A percentile compares a stretch with the other conserved stretches of the same genome.
These are phyloP conservation scores for Cadophora gregata DNA, from an alignment of 2,329 filamentous ascomycete species.

Conservation along the genomic window DNA sequence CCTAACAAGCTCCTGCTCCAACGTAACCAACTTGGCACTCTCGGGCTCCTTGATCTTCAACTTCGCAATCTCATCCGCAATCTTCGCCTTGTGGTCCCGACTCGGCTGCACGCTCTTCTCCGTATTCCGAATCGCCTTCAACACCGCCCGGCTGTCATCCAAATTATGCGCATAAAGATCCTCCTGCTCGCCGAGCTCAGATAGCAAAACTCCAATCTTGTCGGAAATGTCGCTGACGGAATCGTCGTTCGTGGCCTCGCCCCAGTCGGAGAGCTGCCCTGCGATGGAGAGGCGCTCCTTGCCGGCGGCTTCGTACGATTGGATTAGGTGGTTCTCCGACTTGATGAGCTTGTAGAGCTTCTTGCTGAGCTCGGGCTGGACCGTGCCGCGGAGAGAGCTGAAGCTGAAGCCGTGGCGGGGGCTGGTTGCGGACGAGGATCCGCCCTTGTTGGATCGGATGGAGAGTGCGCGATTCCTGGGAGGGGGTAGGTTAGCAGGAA, in stretches of 20 bases:
- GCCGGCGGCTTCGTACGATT: slow-evolving; percentile 82
- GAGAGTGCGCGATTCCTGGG: slow-evolving; percentile 76
- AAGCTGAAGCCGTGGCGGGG: slow-evolving; percentile 80
- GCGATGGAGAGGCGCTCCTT: slow-evolving; percentile 86
- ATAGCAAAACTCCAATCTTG: slow-evolving; percentile 91
- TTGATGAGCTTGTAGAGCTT: slow-evolving; percentile 94
- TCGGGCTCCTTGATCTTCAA: slow-evolving; percentile 92
- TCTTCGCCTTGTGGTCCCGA: slow-evolving; percentile 84
- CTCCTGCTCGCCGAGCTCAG: slow-evolving; percentile 94
- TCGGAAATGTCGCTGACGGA: slow-evolving; percentile 88
- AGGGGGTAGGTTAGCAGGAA: not conserved
- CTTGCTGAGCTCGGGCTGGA: slow-evolving; percentile 87
- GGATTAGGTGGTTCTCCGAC: slow-evolving; percentile 87
- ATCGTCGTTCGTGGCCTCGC: slow-evolving; percentile 88
- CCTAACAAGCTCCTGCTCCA: slow-evolving; percentile 95
- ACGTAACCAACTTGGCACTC: slow-evolving; percentile 77
- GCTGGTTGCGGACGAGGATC: slow-evolving; percentile 45
- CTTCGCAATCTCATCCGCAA: slow-evolving; percentile 89
- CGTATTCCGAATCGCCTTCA: slow-evolving; percentile 95
- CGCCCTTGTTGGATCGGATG: slow-evolving; percentile 63
- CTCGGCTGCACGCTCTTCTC: slow-evolving; percentile 95
- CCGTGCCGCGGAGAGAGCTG: slow-evolving; percentile 80
- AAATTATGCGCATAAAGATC: slow-evolving; percentile 84
- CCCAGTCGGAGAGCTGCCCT: slow-evolving; percentile 94
- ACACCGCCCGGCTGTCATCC: slow-evolving; percentile 79